Evolutionary conservation across 495 filamentous ascomycete species (phyloP).

Genomic region (Penicillium macrosclerotiorum): DNA sequence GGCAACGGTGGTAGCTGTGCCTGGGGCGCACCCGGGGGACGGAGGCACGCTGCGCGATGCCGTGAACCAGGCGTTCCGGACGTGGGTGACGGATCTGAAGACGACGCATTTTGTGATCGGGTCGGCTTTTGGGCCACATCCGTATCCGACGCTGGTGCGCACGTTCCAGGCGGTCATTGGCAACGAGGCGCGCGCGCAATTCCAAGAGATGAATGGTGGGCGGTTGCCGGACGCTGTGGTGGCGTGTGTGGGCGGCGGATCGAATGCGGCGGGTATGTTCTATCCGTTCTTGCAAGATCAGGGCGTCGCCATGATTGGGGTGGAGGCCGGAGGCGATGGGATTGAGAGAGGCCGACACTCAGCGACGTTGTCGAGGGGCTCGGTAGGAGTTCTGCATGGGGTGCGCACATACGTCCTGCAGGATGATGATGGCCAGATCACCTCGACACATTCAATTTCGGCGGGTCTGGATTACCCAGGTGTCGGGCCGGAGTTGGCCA

Average conservation of each 20-base stretch:
- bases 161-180: slow-evolving; percentile 95
- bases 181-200: slow-evolving; percentile 79
- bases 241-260: slow-evolving; percentile 93
- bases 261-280: slow-evolving; percentile 90
- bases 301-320: slow-evolving; percentile 81
- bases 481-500: slow-evolving; percentile 83
- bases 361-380: slow-evolving; percentile 77
- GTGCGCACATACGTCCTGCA: slow-evolving; percentile 91
- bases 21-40: slow-evolving; percentile 57
- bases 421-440: slow-evolving; percentile 82
- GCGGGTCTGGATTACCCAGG: slow-evolving; percentile 94
- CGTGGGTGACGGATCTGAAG: slow-evolving; percentile 79
- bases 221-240: slow-evolving; percentile 93
- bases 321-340: slow-evolving; percentile 79
- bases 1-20: slow-evolving; percentile 77
- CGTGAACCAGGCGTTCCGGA: slow-evolving; percentile 85
- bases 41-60: slow-evolving; percentile 82
- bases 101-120: slow-evolving; percentile 95
- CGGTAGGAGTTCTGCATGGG: slow-evolving; percentile 87
- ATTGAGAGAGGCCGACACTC: slow-evolving; percentile 73
- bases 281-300: slow-evolving; percentile 85
- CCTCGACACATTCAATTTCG: slow-evolving; percentile 86
- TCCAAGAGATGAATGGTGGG: slow-evolving; percentile 62
- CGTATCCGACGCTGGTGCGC: slow-evolving; percentile 92
- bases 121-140: slow-evolving; percentile 90